Conservation (phyloP, 2,329 filamentous ascomycete genomes). For the Paecilomyces sp. region DNA sequence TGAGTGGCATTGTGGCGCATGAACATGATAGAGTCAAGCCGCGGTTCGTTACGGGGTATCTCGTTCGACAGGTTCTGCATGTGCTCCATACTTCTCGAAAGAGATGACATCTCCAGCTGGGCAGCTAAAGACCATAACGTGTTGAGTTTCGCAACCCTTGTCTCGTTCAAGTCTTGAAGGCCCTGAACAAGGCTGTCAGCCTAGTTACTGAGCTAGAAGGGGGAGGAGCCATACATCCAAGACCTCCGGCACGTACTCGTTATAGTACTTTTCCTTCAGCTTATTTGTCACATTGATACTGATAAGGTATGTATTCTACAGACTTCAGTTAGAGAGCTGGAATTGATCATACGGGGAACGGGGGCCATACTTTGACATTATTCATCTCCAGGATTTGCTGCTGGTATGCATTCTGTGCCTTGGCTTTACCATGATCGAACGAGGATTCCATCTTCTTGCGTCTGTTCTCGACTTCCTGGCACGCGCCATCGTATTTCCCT, state of each 20-base stretch:
- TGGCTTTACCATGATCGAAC: slow-evolving; percentile 79
- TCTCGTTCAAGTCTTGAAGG: slow-evolving; percentile 88
- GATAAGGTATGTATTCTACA: slow-evolving; percentile 86
- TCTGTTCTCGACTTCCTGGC: slow-evolving; percentile 88
- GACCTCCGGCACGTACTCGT: slow-evolving; percentile 91
- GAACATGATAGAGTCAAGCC: slow-evolving; percentile 97
- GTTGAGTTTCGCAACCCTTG: slow-evolving; percentile 77
- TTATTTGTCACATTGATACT: slow-evolving; percentile 95
- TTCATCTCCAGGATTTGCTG: slow-evolving; percentile 93
- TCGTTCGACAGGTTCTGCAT: slow-evolving; percentile 69
- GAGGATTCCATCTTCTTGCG: slow-evolving; percentile 91
- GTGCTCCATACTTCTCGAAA: slow-evolving; percentile 65
- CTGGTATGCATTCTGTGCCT: slow-evolving; percentile 85
- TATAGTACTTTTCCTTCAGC: slow-evolving; percentile 94
- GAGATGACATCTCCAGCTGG: slow-evolving; percentile 69
- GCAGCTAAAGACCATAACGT: slow-evolving; percentile 75
- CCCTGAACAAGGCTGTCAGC: slow-evolving; percentile 33
- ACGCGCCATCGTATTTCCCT: slow-evolving; percentile 83
- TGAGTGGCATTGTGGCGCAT: slow-evolving; percentile 78
- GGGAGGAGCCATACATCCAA: slow-evolving; percentile 59
- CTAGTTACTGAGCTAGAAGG: slow-evolving; percentile 1
- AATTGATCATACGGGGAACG: neutral
- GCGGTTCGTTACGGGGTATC: slow-evolving; percentile 79
- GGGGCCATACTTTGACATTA: slow-evolving; percentile 64
- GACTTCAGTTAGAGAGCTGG: slow-evolving; percentile 15